Percentiles rank a stretch among this genome's conserved stretches.
phyloP scores from a whole-genome alignment of 73 alveolate species.

The Durusdinium trenchii region DNA sequence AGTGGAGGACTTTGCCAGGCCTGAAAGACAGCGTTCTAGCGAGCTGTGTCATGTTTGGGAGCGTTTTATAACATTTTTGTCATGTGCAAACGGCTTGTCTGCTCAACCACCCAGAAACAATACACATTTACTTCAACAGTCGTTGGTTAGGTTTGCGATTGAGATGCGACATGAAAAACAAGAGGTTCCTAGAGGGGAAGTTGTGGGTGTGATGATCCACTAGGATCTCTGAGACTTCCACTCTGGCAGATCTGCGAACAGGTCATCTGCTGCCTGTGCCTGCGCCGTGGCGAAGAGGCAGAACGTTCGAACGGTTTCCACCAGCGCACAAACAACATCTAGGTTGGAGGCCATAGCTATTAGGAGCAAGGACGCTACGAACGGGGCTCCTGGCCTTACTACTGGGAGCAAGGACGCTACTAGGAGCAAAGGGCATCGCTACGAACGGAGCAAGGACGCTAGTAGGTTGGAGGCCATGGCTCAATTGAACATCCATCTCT shows the following conservation, averaged over 20 bases:
- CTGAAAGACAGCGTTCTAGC: background rate
- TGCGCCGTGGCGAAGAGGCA: background rate
- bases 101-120: background rate
- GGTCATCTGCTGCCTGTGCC: background rate
- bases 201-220: background rate
- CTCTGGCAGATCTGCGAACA: slow-evolving; percentile 23
- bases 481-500: too few relatives aligned
- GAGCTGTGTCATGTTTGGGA: background rate
- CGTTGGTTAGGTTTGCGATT: background rate
- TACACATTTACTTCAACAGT: background rate
- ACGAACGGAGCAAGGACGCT: too few relatives aligned
- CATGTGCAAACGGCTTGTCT: background rate
- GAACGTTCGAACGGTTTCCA: background rate
- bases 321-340: background rate
- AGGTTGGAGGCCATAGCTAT: background rate
- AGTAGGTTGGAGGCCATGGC: too few relatives aligned
- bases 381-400: background rate
- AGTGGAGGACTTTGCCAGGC: background rate
- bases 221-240: background rate
- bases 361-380: background rate
- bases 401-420: too few relatives aligned
- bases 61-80: background rate
- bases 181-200: background rate
- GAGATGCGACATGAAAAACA: background rate
- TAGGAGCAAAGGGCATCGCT: background rate